phyloP scores from a whole-genome alignment of 257 asterid species.

The Gynochthodes officinalis region DNA sequence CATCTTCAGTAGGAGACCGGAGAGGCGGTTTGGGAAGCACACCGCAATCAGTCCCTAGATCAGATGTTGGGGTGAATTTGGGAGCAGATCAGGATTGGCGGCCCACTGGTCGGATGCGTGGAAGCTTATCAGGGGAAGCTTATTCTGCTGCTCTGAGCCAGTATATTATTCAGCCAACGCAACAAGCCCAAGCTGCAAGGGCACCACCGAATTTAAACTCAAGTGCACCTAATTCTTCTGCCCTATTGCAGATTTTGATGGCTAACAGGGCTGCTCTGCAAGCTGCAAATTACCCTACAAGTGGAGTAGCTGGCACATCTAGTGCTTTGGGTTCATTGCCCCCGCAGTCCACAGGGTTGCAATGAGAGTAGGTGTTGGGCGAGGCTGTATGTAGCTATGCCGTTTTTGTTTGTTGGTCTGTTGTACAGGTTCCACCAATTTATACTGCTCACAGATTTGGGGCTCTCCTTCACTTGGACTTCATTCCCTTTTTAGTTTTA shows the following conservation, averaged over 20 bases:
- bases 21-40: slow-evolving; percentile 25
- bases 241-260: slow-evolving; percentile 29
- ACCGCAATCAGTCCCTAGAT: slow-evolving; percentile 26
- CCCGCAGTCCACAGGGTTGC: slow-evolving; percentile 27
- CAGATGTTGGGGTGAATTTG: slow-evolving; percentile 20
- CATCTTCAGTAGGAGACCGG: slow-evolving; percentile 31
- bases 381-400: not conserved
- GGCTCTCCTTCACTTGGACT: not conserved
- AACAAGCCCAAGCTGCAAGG: slow-evolving; percentile 35
- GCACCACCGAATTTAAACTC: slow-evolving; percentile 21
- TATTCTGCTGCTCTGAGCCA: slow-evolving; percentile 45
- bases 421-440: not conserved
- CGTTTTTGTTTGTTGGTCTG: too few relatives aligned
- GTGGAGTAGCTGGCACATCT: slow-evolving; percentile 25
- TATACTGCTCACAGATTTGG: not conserved
- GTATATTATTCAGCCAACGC: slow-evolving; percentile 43
- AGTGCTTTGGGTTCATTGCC: slow-evolving; percentile 28
- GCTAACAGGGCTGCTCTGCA: slow-evolving; percentile 28
- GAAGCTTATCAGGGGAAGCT: slow-evolving; percentile 65
- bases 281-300: slow-evolving; percentile 11
- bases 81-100: slow-evolving; percentile 38
- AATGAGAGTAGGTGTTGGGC: slow-evolving; percentile 15
- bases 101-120: slow-evolving; percentile 71
- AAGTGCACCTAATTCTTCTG: slow-evolving; percentile 22
- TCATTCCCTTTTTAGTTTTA: too few relatives aligned